Base-by-base conservation (phyloP, 768 basidiomycete genomes). In the Pulveroboletus sp. region DNA sequence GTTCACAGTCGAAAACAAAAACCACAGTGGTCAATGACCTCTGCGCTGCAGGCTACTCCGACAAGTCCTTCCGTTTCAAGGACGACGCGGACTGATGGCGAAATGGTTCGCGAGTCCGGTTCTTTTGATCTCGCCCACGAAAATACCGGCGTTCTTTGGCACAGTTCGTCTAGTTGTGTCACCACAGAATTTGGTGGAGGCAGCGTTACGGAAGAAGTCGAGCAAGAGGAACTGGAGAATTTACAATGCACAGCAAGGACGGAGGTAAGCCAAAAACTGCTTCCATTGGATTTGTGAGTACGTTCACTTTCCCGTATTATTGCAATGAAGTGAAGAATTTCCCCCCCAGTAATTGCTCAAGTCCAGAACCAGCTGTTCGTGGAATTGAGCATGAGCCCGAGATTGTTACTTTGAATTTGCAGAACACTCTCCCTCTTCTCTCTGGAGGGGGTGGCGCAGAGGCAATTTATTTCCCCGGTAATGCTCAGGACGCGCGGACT, bases 211-310 rank as follows among this genome's bases (percentile, higher is more conserved):
- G 24, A 45, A 16, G 12, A 48, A 8, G 38, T 38, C 5, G 5
- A 40, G 19, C 23, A 36, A 41, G 23, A 4, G 5, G 41, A 27
- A 10, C 30, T 6, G 4, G 41, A 37, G 13, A 30, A 32, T 20
- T 6, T 22, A 1, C 27, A 30, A 2, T 19, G 4, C n/a, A n/a
- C 9, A 14, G 2, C 19, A 23, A 23, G 1, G 2, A 19, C 14
- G 13, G 23, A 22, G 3, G 13, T 22, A 12, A 24, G 3, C 5
- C n/a, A 41, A 12, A 29, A 36, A 9, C 45, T 6, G 2, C 22
- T 23, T 17, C 3, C 12, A 6, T 11, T 26, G 6, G 24, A 42
- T 16, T 19, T 36, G 54, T 56, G 43, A 57, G 56, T 34, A 10
- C 35, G 27, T 8, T 30, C 11, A 14, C 4, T 13, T 32, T 11